A percentile compares a stretch with the other conserved stretches of the same genome.
These are phyloP conservation scores for Ramichloridium luteum DNA, from an alignment of 2,329 filamentous ascomycete genomes.

Conservation along the genomic window DNA sequence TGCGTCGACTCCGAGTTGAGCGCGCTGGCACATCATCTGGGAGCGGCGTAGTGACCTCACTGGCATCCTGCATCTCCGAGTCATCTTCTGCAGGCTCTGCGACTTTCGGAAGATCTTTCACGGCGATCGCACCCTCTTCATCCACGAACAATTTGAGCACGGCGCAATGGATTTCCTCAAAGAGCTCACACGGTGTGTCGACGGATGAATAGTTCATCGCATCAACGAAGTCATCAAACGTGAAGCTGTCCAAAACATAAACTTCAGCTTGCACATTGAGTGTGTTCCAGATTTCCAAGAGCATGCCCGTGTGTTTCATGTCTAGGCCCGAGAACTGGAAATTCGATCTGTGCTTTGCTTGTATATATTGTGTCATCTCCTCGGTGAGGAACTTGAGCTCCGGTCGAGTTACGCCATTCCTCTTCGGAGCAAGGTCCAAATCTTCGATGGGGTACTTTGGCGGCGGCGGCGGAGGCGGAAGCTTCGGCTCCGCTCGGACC, in stretches of 20 bases:
- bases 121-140: constrained; percentile 65
- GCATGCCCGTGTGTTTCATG: constrained; percentile 72
- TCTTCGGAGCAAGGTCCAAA: constrained; percentile 61
- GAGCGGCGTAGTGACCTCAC: constrained; percentile 42
- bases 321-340: constrained; percentile 43
- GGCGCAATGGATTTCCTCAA: constrained; percentile 84
- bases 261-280: constrained; percentile 97
- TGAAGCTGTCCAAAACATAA: constrained; percentile 90
- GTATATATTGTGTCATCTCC: constrained; percentile 25
- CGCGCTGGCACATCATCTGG: constrained; percentile 60
- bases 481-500: constrained; percentile 3
- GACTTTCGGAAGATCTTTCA: constrained; percentile 48
- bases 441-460: constrained; percentile 96
- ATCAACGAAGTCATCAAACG: constrained; percentile 90
- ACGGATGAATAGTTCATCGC: constrained; percentile 62
- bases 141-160: constrained; percentile 78
- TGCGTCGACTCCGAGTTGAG: constrained; percentile 71
- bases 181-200: constrained; percentile 65
- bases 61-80: constrained; percentile 52
- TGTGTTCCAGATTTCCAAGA: constrained; percentile 91
- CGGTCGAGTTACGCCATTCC: constrained; percentile 55
- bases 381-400: constrained; percentile 63
- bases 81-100: constrained; percentile 60
- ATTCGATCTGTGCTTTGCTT: constrained; percentile 3
- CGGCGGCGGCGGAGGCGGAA: constrained; percentile 51